Percentiles rank a stretch among this genome's conserved stretches.
Evolutionary conservation across 75 land plant species (phyloP).

Genomic region (Isoetes taiwanensis): DNA sequence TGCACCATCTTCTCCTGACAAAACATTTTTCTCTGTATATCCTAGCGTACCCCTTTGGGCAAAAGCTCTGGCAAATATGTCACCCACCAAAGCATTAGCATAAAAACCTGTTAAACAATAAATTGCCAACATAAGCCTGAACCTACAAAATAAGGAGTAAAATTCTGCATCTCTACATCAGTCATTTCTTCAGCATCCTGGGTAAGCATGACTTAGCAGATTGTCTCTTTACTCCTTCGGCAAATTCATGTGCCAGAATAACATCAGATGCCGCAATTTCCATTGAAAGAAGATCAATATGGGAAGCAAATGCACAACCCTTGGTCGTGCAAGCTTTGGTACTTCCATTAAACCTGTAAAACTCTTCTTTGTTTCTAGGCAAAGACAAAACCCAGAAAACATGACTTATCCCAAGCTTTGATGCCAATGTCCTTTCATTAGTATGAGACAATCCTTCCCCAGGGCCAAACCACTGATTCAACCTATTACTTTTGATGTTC

Average conservation of each 20-base stretch:
- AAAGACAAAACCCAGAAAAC: not conserved
- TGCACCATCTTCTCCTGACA: no score
- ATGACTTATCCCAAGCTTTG: not conserved
- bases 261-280: not conserved
- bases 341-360: not conserved
- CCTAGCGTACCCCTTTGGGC: not conserved
- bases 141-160: not conserved
- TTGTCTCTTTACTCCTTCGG: not conserved
- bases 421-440: not conserved
- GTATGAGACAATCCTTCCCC: constrained; percentile 1
- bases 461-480: not conserved
- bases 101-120: not conserved
- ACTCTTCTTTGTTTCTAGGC: not conserved
- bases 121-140: not conserved
- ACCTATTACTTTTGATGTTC: not conserved
- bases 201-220: not conserved
- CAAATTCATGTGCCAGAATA: constrained; percentile 1
- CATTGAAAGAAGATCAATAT: not conserved
- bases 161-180: not conserved
- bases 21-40: not conserved
- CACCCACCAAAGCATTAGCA: not conserved
- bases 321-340: constrained; percentile 1
- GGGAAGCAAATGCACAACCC: constrained; percentile 3
- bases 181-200: constrained; percentile 1
- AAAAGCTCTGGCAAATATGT: not conserved